Percentiles rank a stretch among this genome's conserved stretches.
Evolutionary conservation across 805 yeast genomes (phyloP).

Genomic region (Kockiozyma suomiensis): DNA sequence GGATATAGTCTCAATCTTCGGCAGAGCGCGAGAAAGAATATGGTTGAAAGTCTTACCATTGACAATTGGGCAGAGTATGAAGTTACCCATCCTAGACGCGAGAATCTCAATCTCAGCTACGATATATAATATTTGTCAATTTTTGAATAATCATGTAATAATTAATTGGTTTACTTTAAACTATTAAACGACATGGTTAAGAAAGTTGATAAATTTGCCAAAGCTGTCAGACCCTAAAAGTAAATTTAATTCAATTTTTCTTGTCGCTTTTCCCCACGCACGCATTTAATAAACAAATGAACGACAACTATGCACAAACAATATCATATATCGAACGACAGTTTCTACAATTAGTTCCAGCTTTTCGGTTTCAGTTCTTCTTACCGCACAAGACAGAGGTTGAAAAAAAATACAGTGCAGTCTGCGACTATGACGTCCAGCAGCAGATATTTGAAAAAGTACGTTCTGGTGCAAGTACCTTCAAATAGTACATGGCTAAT

Average conservation of each 20-base stretch:
- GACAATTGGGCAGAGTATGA: slow-evolving; percentile 18
- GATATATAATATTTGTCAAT: no score
- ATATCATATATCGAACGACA: slow-evolving; percentile 19
- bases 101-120: not conserved
- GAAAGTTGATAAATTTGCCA: no score
- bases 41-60: slow-evolving; percentile 1
- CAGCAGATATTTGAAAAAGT: slow-evolving; percentile 7
- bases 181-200: no score
- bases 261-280: no score
- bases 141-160: no score
- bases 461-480: not conserved
- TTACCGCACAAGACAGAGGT: not conserved
- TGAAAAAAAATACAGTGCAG: not conserved
- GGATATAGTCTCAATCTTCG: slow-evolving; percentile 4
- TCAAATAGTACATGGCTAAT: not conserved
- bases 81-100: not conserved
- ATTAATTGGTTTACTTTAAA: no score
- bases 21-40: slow-evolving; percentile 9
- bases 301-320: not conserved
- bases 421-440: slow-evolving; percentile 20
- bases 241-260: no score
- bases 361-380: slow-evolving; percentile 12
- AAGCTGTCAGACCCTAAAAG: no score
- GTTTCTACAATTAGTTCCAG: slow-evolving; percentile 27
- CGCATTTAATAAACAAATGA: not conserved